These are phyloP conservation scores for Ogataea dorogensis DNA, from an alignment of 805 yeast species.

Conservation along the genomic window DNA sequence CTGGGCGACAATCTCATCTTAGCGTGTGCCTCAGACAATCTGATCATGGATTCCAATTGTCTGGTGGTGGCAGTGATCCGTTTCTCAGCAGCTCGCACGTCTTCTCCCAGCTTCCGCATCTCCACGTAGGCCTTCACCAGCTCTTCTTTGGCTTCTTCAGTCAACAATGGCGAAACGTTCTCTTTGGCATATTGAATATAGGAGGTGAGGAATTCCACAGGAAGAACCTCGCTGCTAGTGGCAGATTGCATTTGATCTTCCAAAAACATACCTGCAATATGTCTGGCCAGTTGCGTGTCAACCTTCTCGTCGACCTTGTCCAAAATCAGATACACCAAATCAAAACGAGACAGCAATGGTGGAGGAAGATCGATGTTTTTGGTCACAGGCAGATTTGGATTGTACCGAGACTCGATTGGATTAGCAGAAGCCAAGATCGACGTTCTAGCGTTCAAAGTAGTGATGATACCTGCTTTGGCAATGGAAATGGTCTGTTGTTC, in stretches of 20 bases:
- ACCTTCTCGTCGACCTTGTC: conserved; percentile 87
- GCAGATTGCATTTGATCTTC: conserved; percentile 83
- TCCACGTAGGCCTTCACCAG: conserved; percentile 86
- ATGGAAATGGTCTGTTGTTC: conserved; percentile 98
- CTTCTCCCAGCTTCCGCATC: conserved; percentile 94
- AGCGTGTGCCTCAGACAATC: conserved; percentile 95
- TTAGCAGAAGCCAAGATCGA: conserved; percentile 95
- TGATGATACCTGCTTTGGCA: conserved; percentile 97
- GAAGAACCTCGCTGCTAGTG: conserved; percentile 64
- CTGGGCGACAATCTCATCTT: conserved; percentile 77
- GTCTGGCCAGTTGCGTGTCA: conserved; percentile 86
- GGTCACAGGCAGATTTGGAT: conserved; percentile 93
- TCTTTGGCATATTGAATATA: conserved; percentile 96
- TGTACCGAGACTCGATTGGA: conserved; percentile 93
- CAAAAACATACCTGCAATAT: conserved; percentile 85
- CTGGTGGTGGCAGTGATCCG: conserved; percentile 97
- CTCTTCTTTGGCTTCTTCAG: conserved; percentile 78
- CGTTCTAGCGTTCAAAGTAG: conserved; percentile 94
- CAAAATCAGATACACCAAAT: conserved; percentile 84
- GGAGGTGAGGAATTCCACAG: conserved; percentile 81
- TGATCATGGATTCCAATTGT: conserved; percentile 93
- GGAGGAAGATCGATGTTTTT: conserved; percentile 96
- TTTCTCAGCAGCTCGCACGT: conserved; percentile 77
- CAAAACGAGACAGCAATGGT: conserved; percentile 91
- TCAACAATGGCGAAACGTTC: conserved; percentile 72